Base-by-base conservation (phyloP, 73 alveolate genomes). In the Paramecium tetraurelia region DNA sequence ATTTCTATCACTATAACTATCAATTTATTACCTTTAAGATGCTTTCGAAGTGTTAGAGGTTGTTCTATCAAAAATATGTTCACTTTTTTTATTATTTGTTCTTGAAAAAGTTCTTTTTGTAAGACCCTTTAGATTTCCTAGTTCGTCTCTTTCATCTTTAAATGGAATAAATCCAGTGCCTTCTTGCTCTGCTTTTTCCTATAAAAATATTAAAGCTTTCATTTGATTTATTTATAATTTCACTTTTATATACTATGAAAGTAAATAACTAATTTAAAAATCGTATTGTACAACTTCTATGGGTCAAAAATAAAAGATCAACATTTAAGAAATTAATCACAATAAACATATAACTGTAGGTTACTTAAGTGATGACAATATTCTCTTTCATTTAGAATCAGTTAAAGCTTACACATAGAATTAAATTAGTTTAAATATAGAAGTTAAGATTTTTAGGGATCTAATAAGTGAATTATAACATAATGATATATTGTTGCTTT, bases 131-230 rank as follows among this genome's bases (percentile, higher is more conserved):
- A 72, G 59, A 72, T 72, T 71, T 21, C 86, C 86, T 36, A 72
- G 7, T 72, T 72, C 59, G 16, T 71, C 86, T 29, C 86, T 33
- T 71, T 71, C 86, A 72, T 72, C 40, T 14, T 36, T 40, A 38
- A 72, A 72, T 4, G 86, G 68, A 38, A 72, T 72, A 20, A 72
- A 72, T 10, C 84, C 84, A 63, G 50, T 63, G 53, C 48, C 84
- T 24, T 63, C 84, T 63, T 63, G 24, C 3, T 63, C 84, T 27
- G 84, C 84, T 33, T 63, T 63, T 27, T 63, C 84, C 29, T 63
- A 31, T 31, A 63, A 33, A 63, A 22, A 63, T 7, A 22, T 27
- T 31, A 63, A 63, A 3, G 84, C 50, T 27, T 33, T 63, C 84
- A 63, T 63, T 22, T 53, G 18, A 53, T 53, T 53, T 53, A 53